Percentiles rank a stretch among this genome's conserved stretches.
These are phyloP conservation scores for Curvularia eragrostidis DNA, from an alignment of 2,329 filamentous ascomycete genomes.

Conservation along the genomic window DNA sequence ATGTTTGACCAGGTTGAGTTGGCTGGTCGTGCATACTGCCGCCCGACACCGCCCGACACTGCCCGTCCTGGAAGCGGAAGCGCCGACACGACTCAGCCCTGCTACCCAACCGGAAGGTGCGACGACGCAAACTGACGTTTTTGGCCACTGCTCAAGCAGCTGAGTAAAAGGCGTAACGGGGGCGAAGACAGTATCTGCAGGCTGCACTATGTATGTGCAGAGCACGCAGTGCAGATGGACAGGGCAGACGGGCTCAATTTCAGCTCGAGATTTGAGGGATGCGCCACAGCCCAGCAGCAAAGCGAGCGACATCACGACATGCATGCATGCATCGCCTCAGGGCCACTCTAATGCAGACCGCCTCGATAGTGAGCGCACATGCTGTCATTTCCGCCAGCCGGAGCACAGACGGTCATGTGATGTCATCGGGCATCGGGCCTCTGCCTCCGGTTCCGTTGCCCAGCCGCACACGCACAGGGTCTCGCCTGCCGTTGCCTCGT, in stretches of 20 bases:
- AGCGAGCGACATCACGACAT: slow-evolving; percentile 7
- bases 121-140: background rate
- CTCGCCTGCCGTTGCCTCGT: slow-evolving; percentile 34
- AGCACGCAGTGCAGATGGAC: background rate
- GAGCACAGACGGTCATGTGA: slow-evolving; percentile 31
- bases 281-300: slow-evolving; percentile 2
- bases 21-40: slow-evolving; percentile 19
- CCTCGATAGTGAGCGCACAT: slow-evolving; percentile 1
- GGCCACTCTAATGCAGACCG: background rate
- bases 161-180: background rate
- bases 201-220: background rate
- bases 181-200: background rate
- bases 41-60: slow-evolving; percentile 15
- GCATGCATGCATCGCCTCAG: slow-evolving; percentile 1
- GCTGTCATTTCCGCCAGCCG: slow-evolving; percentile 16
- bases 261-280: background rate
- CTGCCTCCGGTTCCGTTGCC: slow-evolving; percentile 11
- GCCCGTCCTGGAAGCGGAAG: slow-evolving; percentile 20
- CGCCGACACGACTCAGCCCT: slow-evolving; percentile 24
- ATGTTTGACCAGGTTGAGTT: slow-evolving; percentile 33
- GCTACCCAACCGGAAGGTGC: slow-evolving; percentile 6
- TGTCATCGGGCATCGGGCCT: slow-evolving; percentile 41
- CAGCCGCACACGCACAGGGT: slow-evolving; percentile 21
- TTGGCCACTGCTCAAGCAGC: background rate
- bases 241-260: background rate